Evolutionary conservation across 495 filamentous ascomycete species (phyloP).

Genomic region (Aspergillus nanangensis): DNA sequence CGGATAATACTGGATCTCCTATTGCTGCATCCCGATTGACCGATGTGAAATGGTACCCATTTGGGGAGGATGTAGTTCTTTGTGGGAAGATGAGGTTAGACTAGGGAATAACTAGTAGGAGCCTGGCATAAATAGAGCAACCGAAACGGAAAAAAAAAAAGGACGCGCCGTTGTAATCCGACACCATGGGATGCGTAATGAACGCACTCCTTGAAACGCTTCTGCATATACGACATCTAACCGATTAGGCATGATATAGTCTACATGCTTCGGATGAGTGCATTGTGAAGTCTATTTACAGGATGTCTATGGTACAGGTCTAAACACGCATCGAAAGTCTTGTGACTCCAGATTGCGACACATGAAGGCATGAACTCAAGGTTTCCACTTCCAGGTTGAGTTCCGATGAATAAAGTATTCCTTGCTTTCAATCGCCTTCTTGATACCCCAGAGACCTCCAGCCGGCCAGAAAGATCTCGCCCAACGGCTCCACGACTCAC

Average conservation of each 20-base stretch:
- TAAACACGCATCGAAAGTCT: too few species aligned
- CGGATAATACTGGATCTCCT: slow-evolving; percentile 35
- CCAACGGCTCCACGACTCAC: slow-evolving; percentile 12
- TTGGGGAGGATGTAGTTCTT: slow-evolving; percentile 75
- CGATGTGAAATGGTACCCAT: slow-evolving; percentile 66
- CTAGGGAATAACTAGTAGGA: too few species aligned
- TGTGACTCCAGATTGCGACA: too few species aligned
- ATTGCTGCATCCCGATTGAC: slow-evolving; percentile 55
- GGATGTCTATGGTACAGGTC: not conserved
- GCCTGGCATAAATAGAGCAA: too few species aligned
- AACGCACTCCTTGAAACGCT: too few species aligned
- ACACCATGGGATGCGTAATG: too few species aligned
- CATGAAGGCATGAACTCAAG: not conserved
- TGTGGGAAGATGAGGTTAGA: slow-evolving; percentile 56
- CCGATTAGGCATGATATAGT: too few species aligned
- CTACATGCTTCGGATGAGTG: too few species aligned
- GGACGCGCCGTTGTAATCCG: too few species aligned
- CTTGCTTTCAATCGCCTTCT: slow-evolving; percentile 49
- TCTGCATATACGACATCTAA: too few species aligned
- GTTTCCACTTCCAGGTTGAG: slow-evolving; percentile 45
- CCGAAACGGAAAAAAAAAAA: too few species aligned
- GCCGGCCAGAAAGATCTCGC: slow-evolving; percentile 37
- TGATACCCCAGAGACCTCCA: slow-evolving; percentile 51
- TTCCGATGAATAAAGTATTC: slow-evolving; percentile 51
- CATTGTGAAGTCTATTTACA: not conserved